These are phyloP conservation scores for Boletus insuetus DNA, from an alignment of 768 basidiomycete species.

Conservation along the genomic window DNA sequence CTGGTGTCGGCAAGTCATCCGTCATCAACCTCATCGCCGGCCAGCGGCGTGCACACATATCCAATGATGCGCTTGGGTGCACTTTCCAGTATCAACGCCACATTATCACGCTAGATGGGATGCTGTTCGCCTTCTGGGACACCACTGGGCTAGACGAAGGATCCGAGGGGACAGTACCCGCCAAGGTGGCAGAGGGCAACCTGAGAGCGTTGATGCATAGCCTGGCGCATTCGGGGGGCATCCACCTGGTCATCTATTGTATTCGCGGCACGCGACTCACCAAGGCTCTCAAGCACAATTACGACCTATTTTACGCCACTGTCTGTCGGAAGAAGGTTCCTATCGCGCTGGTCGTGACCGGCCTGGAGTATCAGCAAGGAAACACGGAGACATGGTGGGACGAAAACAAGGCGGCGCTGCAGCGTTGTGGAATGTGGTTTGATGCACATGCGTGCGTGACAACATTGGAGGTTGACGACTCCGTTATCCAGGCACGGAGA, in stretches of 20 bases:
- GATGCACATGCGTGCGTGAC: slow-evolving; percentile 16
- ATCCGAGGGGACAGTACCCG: slow-evolving; percentile 6
- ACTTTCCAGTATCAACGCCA: slow-evolving; percentile 2
- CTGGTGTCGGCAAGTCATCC: slow-evolving; percentile 5
- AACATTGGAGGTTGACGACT: neutral
- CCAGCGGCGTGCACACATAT: neutral
- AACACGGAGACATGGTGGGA: slow-evolving; percentile 30
- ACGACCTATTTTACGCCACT: slow-evolving; percentile 30
- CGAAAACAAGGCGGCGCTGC: slow-evolving; percentile 26
- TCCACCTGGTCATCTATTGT: slow-evolving; percentile 9
- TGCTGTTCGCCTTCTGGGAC: slow-evolving; percentile 2
- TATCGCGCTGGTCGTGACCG: slow-evolving; percentile 34
- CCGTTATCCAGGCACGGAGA: neutral
- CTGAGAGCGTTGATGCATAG: neutral
- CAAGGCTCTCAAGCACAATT: slow-evolving; percentile 27
- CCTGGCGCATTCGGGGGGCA: slow-evolving; percentile 1
- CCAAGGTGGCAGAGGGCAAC: neutral
- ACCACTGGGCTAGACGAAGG: slow-evolving; percentile 10
- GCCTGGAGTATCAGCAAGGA: slow-evolving; percentile 29
- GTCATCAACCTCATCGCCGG: slow-evolving; percentile 10
- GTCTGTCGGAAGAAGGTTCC: slow-evolving; percentile 37
- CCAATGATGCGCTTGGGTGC: slow-evolving; percentile 2
- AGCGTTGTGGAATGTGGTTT: slow-evolving; percentile 29
- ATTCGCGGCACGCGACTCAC: neutral
- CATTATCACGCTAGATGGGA: neutral